Base-by-base conservation (phyloP, 805 yeast species). In the Wickerhamiella sergipiensis region DNA sequence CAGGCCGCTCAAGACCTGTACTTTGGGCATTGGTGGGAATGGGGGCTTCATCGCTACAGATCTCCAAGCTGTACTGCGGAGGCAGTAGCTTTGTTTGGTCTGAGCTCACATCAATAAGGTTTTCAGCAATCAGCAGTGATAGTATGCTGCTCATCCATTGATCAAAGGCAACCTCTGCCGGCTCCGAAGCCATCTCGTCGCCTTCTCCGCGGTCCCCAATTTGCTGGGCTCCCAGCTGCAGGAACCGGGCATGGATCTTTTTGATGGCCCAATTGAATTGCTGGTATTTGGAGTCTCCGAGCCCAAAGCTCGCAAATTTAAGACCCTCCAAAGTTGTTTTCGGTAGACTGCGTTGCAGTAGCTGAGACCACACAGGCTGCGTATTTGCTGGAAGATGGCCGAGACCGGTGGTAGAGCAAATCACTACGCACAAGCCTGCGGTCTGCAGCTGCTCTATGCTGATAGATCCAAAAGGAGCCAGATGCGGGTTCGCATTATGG, bases 381-480 rank as follows among this genome's bases (percentile, higher is more conserved):
- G 83, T 81, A 61, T 86, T 86, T 43, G 83, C 66, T 0, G 98
- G 97, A 33, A 90, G 66, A 54, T 84, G 95, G 24, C 98, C 98
- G 65, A 90, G 97, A 7, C 98, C 97, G 1, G 95, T 83, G 0
- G 98, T 90, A 1, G 96, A 81, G 62, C 94, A 84, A 2, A 90
- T 63, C 0, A 82, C 71, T 21, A 81, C 70, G 49, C 78, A 69
- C 26, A 67, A 65, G 6, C 67, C 59, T 15, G 79, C 73, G 3
- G 78, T 71, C 5, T 77, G 67, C 47, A 85, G 50, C 29, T 55
- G 57, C 7, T 19, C 53, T 19, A 52, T 33, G 17, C 55, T n/a
- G 6, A 59, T 52, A 45, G 50, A 48, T 45, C 52, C 80, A 77
- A 60, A 77, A 78, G 44, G 78, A 81, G 57, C 84, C 85, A 83